These are phyloP conservation scores for Abrus precatorius DNA, from an alignment of 306 rosid species.

Conservation along the genomic window DNA sequence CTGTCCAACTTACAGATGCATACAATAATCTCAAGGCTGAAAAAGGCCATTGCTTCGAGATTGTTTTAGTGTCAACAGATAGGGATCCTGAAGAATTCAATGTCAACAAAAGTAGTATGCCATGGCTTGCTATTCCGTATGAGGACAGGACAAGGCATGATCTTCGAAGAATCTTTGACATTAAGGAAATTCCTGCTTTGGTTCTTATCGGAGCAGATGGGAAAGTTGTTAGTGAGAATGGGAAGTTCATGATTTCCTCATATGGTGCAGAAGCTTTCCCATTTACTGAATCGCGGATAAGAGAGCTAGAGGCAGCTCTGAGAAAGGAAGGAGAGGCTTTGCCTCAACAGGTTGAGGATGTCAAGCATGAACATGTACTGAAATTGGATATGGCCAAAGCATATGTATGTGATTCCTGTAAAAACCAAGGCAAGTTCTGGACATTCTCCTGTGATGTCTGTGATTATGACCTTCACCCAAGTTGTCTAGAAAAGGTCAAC, in stretches of 20 bases:
- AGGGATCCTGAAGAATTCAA: conserved; percentile 77
- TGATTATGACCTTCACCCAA: conserved; percentile 93
- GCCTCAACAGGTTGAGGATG: conserved; percentile 75
- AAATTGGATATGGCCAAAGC: conserved; percentile 91
- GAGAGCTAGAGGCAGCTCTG: conserved; percentile 71
- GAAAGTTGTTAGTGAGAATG: conserved; percentile 64
- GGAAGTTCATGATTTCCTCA: conserved; percentile 66
- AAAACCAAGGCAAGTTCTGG: conserved; percentile 84
- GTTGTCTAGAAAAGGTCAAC: conserved; percentile 66
- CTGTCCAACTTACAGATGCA: conserved; percentile 67
- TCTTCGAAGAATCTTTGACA: conserved; percentile 72
- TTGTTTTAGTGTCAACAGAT: conserved; percentile 81
- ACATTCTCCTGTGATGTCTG: conserved; percentile 87
- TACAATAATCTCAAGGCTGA: conserved; percentile 64
- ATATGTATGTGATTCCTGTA: conserved; percentile 85
- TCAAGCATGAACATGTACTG: conserved; percentile 84
- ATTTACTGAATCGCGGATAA: conserved; percentile 71
- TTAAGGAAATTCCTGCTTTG: conserved; percentile 79
- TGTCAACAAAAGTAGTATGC: conserved; percentile 63
- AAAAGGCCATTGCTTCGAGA: conserved; percentile 60
- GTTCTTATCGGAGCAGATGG: conserved; percentile 83
- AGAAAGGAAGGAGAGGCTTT: conserved; percentile 83
- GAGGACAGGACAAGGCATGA: conserved; percentile 79
- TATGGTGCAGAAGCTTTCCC: conserved; percentile 93
- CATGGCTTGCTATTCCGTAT: conserved; percentile 87